phyloP scores from a whole-genome alignment of 352 stramenopile species.

The Globisporangium ultimum region DNA sequence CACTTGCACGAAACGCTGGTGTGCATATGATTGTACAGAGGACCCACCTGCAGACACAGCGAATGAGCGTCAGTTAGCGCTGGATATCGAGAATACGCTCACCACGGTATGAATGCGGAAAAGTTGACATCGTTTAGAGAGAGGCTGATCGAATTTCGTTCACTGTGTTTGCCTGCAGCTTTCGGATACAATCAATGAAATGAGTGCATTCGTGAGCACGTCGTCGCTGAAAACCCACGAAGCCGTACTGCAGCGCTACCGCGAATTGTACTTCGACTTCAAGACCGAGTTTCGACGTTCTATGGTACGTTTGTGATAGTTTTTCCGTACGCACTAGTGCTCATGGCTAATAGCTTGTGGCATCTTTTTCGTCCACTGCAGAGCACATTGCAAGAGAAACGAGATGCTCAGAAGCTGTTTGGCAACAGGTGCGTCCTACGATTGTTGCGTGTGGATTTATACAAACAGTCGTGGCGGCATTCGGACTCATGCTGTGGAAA shows the following conservation, averaged over 20 bases:
- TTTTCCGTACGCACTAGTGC: not conserved
- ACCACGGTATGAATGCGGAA: slow-evolving; percentile 33
- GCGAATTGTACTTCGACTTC: slow-evolving; percentile 95
- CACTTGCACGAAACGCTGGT: not conserved
- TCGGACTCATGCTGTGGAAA: not conserved
- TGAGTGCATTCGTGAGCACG: slow-evolving; percentile 68
- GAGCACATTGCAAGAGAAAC: slow-evolving; percentile 79
- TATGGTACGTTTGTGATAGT: slow-evolving; percentile 37
- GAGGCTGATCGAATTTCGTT: too few species aligned
- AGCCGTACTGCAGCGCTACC: slow-evolving; percentile 92
- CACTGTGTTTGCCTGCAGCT: slow-evolving; percentile 28
- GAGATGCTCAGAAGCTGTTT: slow-evolving; percentile 79
- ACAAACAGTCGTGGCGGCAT: not conserved
- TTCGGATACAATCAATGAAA: slow-evolving; percentile 84
- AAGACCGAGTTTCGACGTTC: slow-evolving; percentile 92
- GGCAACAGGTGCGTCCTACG: slow-evolving; percentile 51
- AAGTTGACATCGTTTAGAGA: too few species aligned
- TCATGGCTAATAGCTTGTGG: not conserved
- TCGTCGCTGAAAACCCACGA: slow-evolving; percentile 81
- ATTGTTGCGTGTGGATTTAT: not conserved
- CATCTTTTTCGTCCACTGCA: slow-evolving; percentile 16
- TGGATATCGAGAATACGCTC: slow-evolving; percentile 79
- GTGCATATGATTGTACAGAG: slow-evolving; percentile 28
- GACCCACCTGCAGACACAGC: slow-evolving; percentile 55
- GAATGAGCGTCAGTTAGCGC: slow-evolving; percentile 57